phyloP scores from a whole-genome alignment of 768 basidiomycete genomes.

The Leccinum broughii region DNA sequence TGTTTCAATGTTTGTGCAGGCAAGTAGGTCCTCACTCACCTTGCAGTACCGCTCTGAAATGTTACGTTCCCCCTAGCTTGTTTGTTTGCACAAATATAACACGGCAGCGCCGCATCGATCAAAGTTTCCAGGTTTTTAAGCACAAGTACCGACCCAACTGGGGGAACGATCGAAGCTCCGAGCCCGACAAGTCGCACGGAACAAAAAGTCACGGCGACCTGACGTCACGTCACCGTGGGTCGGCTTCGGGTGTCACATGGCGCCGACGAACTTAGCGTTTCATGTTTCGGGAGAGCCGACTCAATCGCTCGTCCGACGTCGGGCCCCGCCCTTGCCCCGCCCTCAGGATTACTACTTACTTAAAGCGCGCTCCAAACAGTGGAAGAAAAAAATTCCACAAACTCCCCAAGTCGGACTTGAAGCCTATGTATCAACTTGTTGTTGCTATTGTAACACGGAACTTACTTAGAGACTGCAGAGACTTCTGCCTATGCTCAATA shows the following conservation, averaged over 20 bases:
- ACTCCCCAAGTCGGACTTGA: too few species aligned
- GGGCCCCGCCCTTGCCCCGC: too few species aligned
- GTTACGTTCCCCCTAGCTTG: neutral
- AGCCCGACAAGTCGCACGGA: too few species aligned
- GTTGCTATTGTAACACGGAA: neutral
- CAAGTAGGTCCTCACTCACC: too few species aligned
- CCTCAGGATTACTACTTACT: too few species aligned
- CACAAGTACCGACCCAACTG: neutral
- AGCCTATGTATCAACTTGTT: neutral
- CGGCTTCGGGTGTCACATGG: too few species aligned
- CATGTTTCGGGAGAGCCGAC: neutral
- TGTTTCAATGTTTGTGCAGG: too few species aligned
- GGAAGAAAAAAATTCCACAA: neutral
- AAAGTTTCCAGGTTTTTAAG: neutral
- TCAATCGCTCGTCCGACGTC: neutral
- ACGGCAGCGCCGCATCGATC: neutral
- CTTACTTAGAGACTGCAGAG: neutral
- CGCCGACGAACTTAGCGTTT: neutral
- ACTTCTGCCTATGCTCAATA: too few species aligned
- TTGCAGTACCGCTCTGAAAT: too few species aligned
- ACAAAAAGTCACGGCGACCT: neutral
- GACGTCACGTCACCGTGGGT: neutral
- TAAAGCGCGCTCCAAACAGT: neutral
- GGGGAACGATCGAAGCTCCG: neutral
- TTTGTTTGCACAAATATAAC: neutral